Conservation (phyloP, 441 rosid genomes). For the Metrosideros polymorpha region DNA sequence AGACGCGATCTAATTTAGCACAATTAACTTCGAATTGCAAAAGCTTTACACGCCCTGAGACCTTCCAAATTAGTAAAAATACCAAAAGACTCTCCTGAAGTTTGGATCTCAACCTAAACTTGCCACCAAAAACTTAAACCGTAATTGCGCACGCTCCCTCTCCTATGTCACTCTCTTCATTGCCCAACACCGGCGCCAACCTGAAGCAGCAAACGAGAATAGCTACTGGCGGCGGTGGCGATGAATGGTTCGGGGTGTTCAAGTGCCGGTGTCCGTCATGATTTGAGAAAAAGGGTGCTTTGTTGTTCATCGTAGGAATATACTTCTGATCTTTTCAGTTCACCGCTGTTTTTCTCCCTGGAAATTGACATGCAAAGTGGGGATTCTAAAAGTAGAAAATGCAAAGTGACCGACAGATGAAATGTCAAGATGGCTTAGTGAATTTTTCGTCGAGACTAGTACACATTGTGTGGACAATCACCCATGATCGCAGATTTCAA, state of each 20-base stretch:
- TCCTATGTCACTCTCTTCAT: background rate
- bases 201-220: background rate
- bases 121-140: background rate
- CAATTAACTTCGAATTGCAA: background rate
- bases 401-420: background rate
- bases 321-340: background rate
- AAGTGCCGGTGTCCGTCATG: background rate
- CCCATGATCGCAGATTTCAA: background rate
- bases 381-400: background rate
- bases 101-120: background rate
- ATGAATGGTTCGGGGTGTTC: background rate
- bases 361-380: background rate
- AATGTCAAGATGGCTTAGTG: background rate
- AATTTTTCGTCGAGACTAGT: background rate
- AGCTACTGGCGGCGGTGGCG: background rate
- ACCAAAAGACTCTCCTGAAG: background rate
- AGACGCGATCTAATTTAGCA: background rate
- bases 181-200: background rate
- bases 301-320: background rate
- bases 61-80: background rate
- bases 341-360: background rate
- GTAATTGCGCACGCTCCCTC: background rate
- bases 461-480: background rate
- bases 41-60: background rate
- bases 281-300: background rate